Percentiles rank a stretch among this genome's conserved stretches.
phyloP scores from a whole-genome alignment of 805 yeast species.

The Starmerella stellata region DNA sequence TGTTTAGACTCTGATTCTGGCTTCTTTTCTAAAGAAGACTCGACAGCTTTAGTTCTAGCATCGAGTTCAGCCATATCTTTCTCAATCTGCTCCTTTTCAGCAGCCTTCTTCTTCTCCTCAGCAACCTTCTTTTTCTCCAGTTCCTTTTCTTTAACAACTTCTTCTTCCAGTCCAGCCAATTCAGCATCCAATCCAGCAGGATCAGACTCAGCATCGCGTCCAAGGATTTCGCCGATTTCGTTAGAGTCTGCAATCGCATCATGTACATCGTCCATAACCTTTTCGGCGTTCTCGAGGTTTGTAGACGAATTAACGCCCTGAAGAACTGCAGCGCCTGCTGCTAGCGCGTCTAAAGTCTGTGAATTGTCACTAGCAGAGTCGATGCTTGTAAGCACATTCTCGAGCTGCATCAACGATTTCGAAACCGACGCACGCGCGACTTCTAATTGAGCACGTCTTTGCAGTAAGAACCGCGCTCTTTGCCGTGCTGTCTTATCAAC shows the following conservation, averaged over 20 bases:
- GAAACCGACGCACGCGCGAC: constrained; percentile 14
- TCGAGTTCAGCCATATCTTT: too few species aligned
- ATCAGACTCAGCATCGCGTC: constrained; percentile 11
- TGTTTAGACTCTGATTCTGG: too few species aligned
- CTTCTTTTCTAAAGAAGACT: too few species aligned
- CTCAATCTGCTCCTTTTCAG: too few species aligned
- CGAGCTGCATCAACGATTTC: constrained; percentile 24
- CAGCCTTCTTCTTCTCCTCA: too few species aligned
- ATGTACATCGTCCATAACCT: constrained; percentile 28
- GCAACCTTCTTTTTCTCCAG: too few species aligned
- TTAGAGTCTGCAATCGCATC: constrained; percentile 24
- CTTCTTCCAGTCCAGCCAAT: constrained; percentile 23
- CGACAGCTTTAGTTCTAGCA: too few species aligned
- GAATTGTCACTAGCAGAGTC: constrained; percentile 30
- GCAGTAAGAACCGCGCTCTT: constrained; percentile 21
- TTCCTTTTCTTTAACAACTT: constrained; percentile 5
- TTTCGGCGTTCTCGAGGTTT: constrained; percentile 27
- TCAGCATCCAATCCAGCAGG: constrained; percentile 28
- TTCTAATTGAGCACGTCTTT: constrained; percentile 16
- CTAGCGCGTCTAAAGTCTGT: constrained; percentile 25
- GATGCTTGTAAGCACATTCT: constrained; percentile 26
- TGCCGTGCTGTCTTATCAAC: too few species aligned
- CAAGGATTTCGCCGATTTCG: background rate
- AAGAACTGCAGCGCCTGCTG: constrained; percentile 25
- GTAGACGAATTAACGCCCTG: constrained; percentile 25